Conservation (phyloP, 176 grass and related monocot genomes). For the Paspalum vaginatum region DNA sequence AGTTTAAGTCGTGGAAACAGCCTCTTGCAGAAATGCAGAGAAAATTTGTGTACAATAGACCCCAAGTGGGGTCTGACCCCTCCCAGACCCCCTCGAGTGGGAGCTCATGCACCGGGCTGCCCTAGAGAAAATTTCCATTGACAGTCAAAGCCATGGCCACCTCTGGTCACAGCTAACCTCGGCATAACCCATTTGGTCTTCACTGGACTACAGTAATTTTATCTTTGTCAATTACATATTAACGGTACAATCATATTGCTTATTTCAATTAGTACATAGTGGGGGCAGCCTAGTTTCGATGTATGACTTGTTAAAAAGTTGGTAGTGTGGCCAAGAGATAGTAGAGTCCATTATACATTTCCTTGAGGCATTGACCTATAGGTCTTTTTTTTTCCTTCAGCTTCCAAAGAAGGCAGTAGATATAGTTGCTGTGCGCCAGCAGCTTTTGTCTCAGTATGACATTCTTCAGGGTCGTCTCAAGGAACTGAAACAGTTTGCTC, state of each 20-base stretch:
- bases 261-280: neutral
- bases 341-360: conserved; percentile 31
- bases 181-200: conserved; percentile 17
- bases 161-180: too few relatives aligned
- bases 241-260: neutral
- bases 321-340: neutral
- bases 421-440: conserved; percentile 74
- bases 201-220: neutral
- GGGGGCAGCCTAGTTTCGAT: conserved; percentile 3
- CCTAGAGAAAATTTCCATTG: too few relatives aligned
- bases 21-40: too few relatives aligned
- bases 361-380: conserved; percentile 21
- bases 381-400: conserved; percentile 49
- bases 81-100: too few relatives aligned
- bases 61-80: too few relatives aligned
- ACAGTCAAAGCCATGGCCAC: too few relatives aligned
- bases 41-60: too few relatives aligned
- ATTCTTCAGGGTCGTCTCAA: conserved; percentile 81
- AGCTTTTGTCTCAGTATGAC: conserved; percentile 96
- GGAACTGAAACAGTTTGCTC: conserved; percentile 72
- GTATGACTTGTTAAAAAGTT: neutral
- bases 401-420: conserved; percentile 81
- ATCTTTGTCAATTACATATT: neutral
- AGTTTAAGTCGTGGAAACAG: too few relatives aligned
- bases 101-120: too few relatives aligned